Evolutionary conservation across 768 basidiomycete genomes (phyloP), one percentile per base, ranked within the genome.

Genomic region (Kwoniella europaea): DNA sequence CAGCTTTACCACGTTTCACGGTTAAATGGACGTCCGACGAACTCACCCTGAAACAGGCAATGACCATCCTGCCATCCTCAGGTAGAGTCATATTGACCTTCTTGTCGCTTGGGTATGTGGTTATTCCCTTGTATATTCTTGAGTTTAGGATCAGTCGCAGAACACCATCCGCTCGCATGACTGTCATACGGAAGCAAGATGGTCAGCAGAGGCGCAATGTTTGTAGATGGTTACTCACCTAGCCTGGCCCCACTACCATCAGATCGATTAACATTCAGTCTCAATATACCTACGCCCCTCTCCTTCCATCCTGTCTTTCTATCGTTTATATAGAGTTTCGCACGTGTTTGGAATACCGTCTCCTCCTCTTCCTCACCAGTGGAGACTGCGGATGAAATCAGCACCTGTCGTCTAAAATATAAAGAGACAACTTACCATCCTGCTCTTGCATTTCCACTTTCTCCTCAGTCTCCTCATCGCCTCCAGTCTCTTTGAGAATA

Each of bases 121-220:
- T 71, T 79, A 84, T 80, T 1, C 82, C 82, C 20, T 76, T 72
- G 70, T 84, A 85, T 29, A 85, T 75, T 15, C 79, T 74, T 10
- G 82, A 80, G 68, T 85, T 85, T 59, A 85, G 72, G 62, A 85
- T 81, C 18, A 85, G 70, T 2, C 85, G 80, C n/a, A 84, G 71
- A 27, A 85, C 84, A 22, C 84, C 85, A 59, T 85, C 85, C 10
- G 85, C 83, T 16, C 85, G 75, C 85, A 85, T 85, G 27, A 85
- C 85, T 85, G 73, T 41, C 2, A 46, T 35, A 0, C 15, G 2
- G 35, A 42, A 1, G 13, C 9, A 44, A 69, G 53, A 22, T 12
- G 6, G 46, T 58, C 61, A 57, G 52, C 22, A 16, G 10, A 54
- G 42, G 29, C 22, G 42, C 16, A 60, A 41, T 9, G 20, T n/a